These are phyloP conservation scores for Aristolochia californica DNA, from an alignment of 164 flowering plant genomes.

Conservation along the genomic window DNA sequence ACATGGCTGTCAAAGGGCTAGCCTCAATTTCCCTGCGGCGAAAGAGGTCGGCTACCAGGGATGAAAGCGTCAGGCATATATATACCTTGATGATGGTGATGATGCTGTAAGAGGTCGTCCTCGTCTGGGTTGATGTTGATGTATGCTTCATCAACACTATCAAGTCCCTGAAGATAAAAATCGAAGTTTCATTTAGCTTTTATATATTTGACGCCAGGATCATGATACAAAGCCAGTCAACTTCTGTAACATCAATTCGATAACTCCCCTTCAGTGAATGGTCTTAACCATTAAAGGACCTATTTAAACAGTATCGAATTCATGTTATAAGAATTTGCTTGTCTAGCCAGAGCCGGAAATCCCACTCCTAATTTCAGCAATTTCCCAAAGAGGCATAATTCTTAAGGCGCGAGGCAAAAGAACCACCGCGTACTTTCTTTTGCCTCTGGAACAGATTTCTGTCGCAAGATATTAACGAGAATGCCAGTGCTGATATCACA, in stretches of 20 bases:
- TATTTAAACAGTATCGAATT: background rate
- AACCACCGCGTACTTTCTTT: no score
- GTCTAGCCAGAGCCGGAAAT: background rate
- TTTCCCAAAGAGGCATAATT: no score
- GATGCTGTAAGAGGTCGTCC: constrained; percentile 24
- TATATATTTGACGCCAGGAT: background rate
- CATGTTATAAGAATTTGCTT: background rate
- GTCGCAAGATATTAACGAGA: no score
- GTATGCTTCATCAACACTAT: constrained; percentile 43
- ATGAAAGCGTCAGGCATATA: background rate
- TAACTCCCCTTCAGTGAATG: background rate
- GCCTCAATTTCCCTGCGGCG: background rate
- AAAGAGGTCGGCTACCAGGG: background rate
- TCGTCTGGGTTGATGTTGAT: constrained; percentile 19
- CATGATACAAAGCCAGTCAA: background rate
- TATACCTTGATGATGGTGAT: constrained; percentile 32
- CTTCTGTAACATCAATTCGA: background rate
- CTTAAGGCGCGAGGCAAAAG: no score
- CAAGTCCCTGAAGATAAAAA: constrained; percentile 42
- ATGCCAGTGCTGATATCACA: no score
- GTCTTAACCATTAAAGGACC: background rate
- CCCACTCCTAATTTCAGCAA: no score
- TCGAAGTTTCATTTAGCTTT: background rate
- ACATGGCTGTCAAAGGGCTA: background rate
- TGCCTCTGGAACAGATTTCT: no score